Base-by-base conservation (phyloP, 116 monocot species). In the Papilionanthe hybrid region DNA sequence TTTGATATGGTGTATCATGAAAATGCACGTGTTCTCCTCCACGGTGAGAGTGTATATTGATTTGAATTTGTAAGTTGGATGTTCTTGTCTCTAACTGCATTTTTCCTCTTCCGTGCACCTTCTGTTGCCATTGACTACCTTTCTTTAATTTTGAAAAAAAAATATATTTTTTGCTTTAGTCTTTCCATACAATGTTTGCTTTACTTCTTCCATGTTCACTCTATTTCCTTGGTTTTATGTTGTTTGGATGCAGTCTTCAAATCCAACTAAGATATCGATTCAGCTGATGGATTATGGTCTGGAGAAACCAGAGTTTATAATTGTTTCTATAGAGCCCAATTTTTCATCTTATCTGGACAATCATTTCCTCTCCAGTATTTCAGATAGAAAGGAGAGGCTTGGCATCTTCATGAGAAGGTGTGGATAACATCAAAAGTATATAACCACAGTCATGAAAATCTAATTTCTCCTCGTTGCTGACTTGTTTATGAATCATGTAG, bases 1-100 rank as follows among this genome's bases (percentile, higher is more conserved):
- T 44, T 80, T 88, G 96, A 96, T 78, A 30, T 85, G 20, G 85
- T 88, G 29, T 96, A 92, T 87, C 86, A 96, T 83, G 96, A 93
- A 84, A 96, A 96, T 89, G 91, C 92, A 9, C 90, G 88, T 27
- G 89, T 85, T 42, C 85, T 96, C 55, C 87, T 93, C 66, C 87
- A 93, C 81, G 92, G 93, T 65, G 93, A 92, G 78, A 90, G 68
- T 79, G 79, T 96, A 75, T 96, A 89, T 55, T 85, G 92, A 30
- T 89, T 93, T 82, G 90, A 90, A 87, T 90, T 84, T 82, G 96
- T 96, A 86, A 17, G 96, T 90, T 72, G 44, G 44, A 1, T 22
- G 20, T 73, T 29, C 44, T 43, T 44, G 22, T 13, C 53, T 53
- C 15, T 13, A 17, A 18, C 3, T 53, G 53, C 13, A 15, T 53